phyloP scores from a whole-genome alignment of 225 moss, liverwort and hornwort genomes.

The Thuidium tamariscinum region DNA sequence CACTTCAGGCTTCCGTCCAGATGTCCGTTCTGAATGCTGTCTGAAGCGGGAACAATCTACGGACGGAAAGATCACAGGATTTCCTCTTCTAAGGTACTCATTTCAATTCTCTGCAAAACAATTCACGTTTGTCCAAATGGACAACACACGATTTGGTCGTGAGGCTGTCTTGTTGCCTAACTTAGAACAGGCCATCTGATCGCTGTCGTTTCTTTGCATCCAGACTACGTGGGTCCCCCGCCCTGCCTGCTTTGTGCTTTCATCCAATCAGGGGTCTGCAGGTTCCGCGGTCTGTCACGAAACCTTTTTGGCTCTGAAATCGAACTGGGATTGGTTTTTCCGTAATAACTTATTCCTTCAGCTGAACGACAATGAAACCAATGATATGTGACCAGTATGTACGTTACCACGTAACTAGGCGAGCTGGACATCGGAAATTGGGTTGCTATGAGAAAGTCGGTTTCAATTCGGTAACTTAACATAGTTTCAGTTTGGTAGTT shows the following conservation, averaged over 20 bases:
- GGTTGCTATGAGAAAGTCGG: not conserved
- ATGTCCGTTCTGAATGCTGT: not conserved
- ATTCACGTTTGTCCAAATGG: not conserved
- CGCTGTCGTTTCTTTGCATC: not conserved
- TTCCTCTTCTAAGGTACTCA: not conserved
- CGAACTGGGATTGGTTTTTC: not conserved
- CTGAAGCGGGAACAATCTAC: not conserved
- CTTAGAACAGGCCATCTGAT: not conserved
- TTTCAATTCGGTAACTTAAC: too few relatives aligned
- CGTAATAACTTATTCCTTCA: not conserved
- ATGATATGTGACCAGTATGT: not conserved
- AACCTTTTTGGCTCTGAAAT: not conserved
- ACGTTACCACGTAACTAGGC: not conserved
- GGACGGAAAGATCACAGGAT: not conserved
- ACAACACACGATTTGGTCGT: not conserved
- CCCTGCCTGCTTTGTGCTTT: not conserved
- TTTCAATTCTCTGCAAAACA: not conserved
- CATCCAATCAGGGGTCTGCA: not conserved
- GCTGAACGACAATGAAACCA: not conserved
- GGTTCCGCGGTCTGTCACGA: not conserved
- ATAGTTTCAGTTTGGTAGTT: not conserved
- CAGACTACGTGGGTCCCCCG: not conserved
- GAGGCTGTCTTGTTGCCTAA: not conserved
- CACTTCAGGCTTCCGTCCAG: not conserved
- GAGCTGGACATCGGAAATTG: not conserved